Evolutionary conservation across 768 basidiomycete species (phyloP).

Genomic region (Mycena latifolia): DNA sequence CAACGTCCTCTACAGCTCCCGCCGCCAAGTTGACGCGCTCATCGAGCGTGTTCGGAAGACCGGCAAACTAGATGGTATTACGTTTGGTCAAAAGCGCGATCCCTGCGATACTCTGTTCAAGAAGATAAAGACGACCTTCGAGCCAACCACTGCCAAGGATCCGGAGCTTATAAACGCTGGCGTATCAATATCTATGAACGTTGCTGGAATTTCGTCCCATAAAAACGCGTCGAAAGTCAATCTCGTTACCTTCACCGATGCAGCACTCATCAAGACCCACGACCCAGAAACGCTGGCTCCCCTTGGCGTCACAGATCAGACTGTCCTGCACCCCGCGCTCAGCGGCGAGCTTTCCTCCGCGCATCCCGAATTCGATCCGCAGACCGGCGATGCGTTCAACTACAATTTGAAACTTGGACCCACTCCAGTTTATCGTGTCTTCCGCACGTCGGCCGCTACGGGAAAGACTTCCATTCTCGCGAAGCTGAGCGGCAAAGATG

Average conservation of each 20-base stretch:
- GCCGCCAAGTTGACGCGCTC: slow-evolving; percentile 43
- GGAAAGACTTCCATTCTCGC: slow-evolving; percentile 35
- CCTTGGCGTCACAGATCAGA: slow-evolving; percentile 44
- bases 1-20: slow-evolving; percentile 49
- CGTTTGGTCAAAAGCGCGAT: slow-evolving; percentile 40
- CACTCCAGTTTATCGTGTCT: slow-evolving; percentile 46
- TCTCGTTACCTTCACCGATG: slow-evolving; percentile 49
- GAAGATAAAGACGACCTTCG: slow-evolving; percentile 40
- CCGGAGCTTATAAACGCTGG: slow-evolving; percentile 3
- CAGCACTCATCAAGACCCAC: slow-evolving; percentile 43
- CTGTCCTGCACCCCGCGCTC: slow-evolving; percentile 46
- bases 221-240: background rate
- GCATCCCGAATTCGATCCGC: slow-evolving; percentile 51
- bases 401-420: slow-evolving; percentile 47
- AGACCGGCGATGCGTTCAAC: slow-evolving; percentile 52
- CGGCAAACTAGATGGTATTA: slow-evolving; percentile 20
- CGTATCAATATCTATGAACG: background rate
- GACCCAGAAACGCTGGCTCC: slow-evolving; percentile 54
- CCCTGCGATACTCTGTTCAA: slow-evolving; percentile 42
- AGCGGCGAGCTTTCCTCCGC: slow-evolving; percentile 49
- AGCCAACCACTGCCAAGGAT: background rate
- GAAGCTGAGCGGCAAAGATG: slow-evolving; percentile 33
- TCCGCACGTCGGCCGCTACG: slow-evolving; percentile 47
- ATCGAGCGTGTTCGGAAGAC: slow-evolving; percentile 41
- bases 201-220: background rate